These are phyloP conservation scores for Solanum pinnatisectum DNA, from an alignment of 257 asterid species.

Conservation along the genomic window DNA sequence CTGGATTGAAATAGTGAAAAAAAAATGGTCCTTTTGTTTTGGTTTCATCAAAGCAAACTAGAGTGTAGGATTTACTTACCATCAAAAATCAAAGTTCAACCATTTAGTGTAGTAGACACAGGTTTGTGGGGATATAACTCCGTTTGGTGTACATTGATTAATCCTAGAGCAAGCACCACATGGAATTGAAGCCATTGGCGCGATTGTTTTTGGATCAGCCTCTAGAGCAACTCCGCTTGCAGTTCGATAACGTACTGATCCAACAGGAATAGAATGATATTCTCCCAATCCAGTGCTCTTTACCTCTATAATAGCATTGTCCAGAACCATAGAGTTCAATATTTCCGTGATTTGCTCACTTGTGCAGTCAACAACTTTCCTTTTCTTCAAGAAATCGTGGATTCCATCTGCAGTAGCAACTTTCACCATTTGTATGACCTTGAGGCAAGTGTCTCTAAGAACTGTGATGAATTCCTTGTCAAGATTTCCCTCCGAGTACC, in stretches of 20 bases:
- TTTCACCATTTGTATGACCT: conserved; percentile 13
- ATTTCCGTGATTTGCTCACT: conserved; percentile 28
- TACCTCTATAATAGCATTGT: conserved; percentile 56
- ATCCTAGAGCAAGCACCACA: conserved; percentile 64
- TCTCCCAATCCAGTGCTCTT: conserved; percentile 74
- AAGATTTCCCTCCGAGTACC: conserved; percentile 46
- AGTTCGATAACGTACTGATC: conserved; percentile 38
- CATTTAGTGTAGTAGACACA: conserved; percentile 57
- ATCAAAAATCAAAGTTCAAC: conserved; percentile 35
- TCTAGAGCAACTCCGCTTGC: conserved; percentile 10
- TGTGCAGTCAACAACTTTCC: conserved; percentile 11
- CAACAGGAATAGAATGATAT: conserved; percentile 38
- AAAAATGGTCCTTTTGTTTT: no score
- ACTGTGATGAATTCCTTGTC: conserved; percentile 20
- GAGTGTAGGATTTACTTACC: no score
- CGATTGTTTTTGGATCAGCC: conserved; percentile 5
- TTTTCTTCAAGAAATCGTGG: conserved; percentile 13
- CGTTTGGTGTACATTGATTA: conserved; percentile 44
- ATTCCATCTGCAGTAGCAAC: conserved; percentile 36
- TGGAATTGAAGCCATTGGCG: conserved; percentile 58
- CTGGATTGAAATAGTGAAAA: conserved; percentile 67
- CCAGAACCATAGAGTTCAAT: conserved; percentile 43
- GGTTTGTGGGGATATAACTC: conserved; percentile 53
- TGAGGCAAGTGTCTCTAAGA: conserved; percentile 18
- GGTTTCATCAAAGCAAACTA: no score